Conservation (phyloP, 257 asterid genomes). For the Solanum chiquidenum region DNA sequence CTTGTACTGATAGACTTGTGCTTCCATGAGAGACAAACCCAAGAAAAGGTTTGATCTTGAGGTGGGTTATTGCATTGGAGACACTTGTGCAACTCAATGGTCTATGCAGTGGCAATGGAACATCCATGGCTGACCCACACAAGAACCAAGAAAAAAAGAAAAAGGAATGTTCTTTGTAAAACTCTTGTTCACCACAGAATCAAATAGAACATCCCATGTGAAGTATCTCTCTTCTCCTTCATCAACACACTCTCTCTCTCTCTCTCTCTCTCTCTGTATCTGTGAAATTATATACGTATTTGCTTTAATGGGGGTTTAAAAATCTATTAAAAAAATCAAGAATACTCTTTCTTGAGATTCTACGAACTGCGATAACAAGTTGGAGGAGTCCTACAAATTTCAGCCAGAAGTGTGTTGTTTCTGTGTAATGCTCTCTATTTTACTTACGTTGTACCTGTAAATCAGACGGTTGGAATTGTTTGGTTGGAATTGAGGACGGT, state of each 20-base stretch:
- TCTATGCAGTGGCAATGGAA: conserved; percentile 46
- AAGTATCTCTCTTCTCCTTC: background rate
- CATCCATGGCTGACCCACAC: conserved; percentile 37
- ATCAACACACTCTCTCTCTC: background rate
- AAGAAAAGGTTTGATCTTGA: conserved; percentile 49
- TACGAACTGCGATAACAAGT: background rate
- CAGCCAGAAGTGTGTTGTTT: conserved; percentile 7
- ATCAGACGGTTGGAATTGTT: background rate
- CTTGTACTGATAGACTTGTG: conserved; percentile 27
- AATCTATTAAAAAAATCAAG: background rate
- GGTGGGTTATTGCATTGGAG: conserved; percentile 11
- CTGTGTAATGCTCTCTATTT: background rate
- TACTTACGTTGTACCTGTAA: background rate
- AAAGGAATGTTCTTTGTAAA: background rate
- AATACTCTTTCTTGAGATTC: conserved; percentile 1
- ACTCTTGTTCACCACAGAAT: conserved; percentile 4
- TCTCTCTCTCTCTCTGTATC: conserved; percentile 2
- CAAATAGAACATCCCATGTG: conserved; percentile 10
- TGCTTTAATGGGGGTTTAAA: background rate
- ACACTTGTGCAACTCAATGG: conserved; percentile 31
- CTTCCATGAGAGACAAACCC: conserved; percentile 55
- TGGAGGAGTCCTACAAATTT: conserved; percentile 13
- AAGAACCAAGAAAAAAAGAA: background rate
- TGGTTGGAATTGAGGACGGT: background rate
- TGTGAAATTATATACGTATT: background rate